Conservation (phyloP, 495 filamentous ascomycete species). For the Xylaria telfairii region DNA sequence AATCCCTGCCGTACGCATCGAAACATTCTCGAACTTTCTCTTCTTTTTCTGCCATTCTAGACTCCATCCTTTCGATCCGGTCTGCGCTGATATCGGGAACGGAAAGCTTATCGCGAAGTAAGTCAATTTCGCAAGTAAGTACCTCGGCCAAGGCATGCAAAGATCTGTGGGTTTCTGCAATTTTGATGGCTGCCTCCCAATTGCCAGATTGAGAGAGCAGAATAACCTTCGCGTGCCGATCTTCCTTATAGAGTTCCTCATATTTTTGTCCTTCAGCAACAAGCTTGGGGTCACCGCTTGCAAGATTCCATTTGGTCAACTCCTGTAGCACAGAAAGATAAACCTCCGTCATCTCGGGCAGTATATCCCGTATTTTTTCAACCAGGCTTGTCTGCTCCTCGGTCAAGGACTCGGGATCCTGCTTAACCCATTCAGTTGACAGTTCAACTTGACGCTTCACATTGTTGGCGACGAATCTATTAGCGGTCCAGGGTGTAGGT, state of each 20-base stretch:
- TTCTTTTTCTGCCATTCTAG: constrained; percentile 43
- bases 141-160: constrained; percentile 72
- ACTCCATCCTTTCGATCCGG: constrained; percentile 35
- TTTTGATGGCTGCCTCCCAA: constrained; percentile 67
- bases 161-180: constrained; percentile 77
- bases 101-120: constrained; percentile 35
- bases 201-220: constrained; percentile 70
- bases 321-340: constrained; percentile 53
- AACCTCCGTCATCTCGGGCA: constrained; percentile 52
- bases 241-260: constrained; percentile 42
- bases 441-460: constrained; percentile 62
- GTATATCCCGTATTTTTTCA: constrained; percentile 42
- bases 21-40: constrained; percentile 65
- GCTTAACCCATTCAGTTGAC: constrained; percentile 41
- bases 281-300: constrained; percentile 43
- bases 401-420: constrained; percentile 33
- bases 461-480: constrained; percentile 62
- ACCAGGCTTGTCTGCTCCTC: constrained; percentile 35
- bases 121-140: constrained; percentile 48
- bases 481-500: constrained; percentile 83
- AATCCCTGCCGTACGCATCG: constrained; percentile 72
- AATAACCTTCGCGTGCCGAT: constrained; percentile 50
- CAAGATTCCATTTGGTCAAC: constrained; percentile 45
- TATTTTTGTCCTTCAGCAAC: constrained; percentile 45
- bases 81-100: constrained; percentile 30